phyloP scores from a whole-genome alignment of 225 moss, liverwort and hornwort species.

The Rhytidiadelphus loreus region DNA sequence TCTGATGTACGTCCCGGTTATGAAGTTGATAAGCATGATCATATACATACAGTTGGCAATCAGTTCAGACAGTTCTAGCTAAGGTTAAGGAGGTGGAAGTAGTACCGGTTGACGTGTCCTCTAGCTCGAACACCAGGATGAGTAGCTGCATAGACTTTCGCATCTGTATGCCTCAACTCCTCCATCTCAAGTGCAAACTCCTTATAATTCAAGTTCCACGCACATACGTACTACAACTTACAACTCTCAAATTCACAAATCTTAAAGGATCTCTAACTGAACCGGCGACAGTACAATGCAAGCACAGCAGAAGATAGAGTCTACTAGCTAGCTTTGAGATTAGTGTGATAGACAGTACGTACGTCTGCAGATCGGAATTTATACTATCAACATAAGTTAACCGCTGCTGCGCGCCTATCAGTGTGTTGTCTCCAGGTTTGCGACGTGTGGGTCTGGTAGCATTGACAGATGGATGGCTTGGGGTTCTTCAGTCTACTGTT shows the following conservation, averaged over 20 bases:
- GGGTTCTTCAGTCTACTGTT: background rate
- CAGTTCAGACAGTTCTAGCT: background rate
- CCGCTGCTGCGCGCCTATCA: too few species aligned
- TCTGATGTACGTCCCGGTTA: too few species aligned
- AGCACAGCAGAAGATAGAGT: background rate
- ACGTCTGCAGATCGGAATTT: background rate
- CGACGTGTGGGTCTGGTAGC: background rate
- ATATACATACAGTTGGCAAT: background rate
- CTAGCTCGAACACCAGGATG: slow-evolving; percentile 27
- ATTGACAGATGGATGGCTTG: background rate
- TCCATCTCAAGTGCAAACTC: background rate
- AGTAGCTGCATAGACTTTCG: slow-evolving; percentile 34
- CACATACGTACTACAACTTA: background rate
- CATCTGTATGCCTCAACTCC: slow-evolving; percentile 15
- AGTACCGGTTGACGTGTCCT: slow-evolving; percentile 29
- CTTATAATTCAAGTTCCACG: background rate
- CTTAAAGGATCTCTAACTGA: background rate
- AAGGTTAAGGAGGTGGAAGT: background rate
- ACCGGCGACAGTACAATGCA: background rate
- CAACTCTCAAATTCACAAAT: background rate
- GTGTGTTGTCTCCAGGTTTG: background rate
- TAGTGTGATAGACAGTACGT: background rate
- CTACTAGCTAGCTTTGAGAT: too few species aligned
- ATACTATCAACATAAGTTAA: too few species aligned
- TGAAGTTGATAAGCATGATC: background rate